Evolutionary conservation across 2,329 filamentous ascomycete genomes (phyloP).

Genomic region (Ophiosphaerella narmari): DNA sequence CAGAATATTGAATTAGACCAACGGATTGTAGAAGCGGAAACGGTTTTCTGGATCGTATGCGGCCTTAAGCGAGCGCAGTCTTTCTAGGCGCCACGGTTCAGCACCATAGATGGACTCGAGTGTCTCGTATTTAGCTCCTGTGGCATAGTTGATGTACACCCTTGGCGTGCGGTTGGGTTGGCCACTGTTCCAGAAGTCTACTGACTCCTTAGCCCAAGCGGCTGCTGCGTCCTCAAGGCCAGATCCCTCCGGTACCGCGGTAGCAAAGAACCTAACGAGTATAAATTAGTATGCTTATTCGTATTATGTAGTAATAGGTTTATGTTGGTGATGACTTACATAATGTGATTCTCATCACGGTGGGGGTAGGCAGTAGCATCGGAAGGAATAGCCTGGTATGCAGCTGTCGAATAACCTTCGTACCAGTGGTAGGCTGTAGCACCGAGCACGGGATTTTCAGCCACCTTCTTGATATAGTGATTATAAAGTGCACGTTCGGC

Average conservation of each 20-base stretch:
- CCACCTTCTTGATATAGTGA: not conserved
- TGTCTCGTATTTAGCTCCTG: not conserved
- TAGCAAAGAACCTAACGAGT: not conserved
- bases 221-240: not conserved
- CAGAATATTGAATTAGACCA: slow-evolving; percentile 1
- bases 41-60: slow-evolving; percentile 2
- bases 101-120: slow-evolving; percentile 1
- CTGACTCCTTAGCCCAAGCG: not conserved
- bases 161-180: not conserved
- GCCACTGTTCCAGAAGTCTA: not conserved
- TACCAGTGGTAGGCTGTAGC: not conserved
- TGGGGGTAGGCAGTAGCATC: not conserved
- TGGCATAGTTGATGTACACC: not conserved
- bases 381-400: not conserved
- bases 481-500: not conserved
- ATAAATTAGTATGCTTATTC: not conserved
- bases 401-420: slow-evolving; percentile 1
- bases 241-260: not conserved
- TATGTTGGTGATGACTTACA: not conserved
- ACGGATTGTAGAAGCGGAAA: not conserved
- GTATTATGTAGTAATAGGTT: not conserved
- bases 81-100: slow-evolving; percentile 1
- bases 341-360: not conserved
- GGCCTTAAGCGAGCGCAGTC: not conserved
- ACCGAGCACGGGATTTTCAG: not conserved